Evolutionary conservation across 805 yeast species (phyloP).

Genomic region (Kodamaea kakaduensis): DNA sequence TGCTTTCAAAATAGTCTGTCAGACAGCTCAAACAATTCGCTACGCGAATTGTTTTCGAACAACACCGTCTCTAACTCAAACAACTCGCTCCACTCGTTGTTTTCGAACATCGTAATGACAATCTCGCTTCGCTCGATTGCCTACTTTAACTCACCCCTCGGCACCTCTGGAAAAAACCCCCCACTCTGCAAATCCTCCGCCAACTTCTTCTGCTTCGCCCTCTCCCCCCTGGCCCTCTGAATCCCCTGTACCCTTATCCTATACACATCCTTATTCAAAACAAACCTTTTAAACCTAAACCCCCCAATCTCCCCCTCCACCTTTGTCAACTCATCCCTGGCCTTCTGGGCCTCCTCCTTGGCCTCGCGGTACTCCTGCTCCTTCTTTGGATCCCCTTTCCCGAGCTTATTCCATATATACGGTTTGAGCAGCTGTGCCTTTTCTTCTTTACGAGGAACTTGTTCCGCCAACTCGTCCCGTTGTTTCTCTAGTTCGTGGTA

Average conservation of each 20-base stretch:
- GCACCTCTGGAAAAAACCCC: constrained; percentile 13
- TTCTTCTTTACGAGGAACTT: constrained; percentile 18
- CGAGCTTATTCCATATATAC: constrained; percentile 29
- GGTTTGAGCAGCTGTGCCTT: constrained; percentile 30
- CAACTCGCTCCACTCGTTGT: no score
- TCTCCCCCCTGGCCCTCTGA: constrained; percentile 27
- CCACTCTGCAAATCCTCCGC: constrained; percentile 10
- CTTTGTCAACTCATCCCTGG: constrained; percentile 15
- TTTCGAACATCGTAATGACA: no score
- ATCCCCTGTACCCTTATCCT: constrained; percentile 35
- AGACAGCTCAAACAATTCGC: no score
- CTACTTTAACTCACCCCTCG: constrained; percentile 8
- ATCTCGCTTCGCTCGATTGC: no score
- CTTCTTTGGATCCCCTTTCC: constrained; percentile 15
- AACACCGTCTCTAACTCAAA: no score
- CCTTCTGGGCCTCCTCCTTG: constrained; percentile 11
- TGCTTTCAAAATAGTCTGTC: no score
- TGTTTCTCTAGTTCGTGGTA: constrained; percentile 26
- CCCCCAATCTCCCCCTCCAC: constrained; percentile 22
- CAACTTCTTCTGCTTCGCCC: constrained; percentile 11
- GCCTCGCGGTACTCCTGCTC: constrained; percentile 20
- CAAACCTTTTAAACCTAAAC: constrained; percentile 35
- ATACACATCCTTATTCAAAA: constrained; percentile 40
- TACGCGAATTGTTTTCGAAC: no score
- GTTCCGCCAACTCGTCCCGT: constrained; percentile 16